Evolutionary conservation across 1,139 yeast genomes (phyloP).

Genomic region (Saccharomyces pastorianus): DNA sequence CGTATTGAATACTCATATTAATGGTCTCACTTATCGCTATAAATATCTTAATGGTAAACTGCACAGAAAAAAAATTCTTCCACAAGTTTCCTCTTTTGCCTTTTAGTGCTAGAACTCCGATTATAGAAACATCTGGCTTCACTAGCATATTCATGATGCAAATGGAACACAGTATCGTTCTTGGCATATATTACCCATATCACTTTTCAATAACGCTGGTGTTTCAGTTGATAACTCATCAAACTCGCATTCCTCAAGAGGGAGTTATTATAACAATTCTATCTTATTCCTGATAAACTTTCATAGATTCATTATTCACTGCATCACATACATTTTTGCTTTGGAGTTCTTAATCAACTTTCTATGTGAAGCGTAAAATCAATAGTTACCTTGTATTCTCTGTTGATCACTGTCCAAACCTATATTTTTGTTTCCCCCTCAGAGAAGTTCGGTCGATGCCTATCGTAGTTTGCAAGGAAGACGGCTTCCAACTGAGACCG

Average conservation of each 20-base stretch:
- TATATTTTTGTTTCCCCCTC: neutral
- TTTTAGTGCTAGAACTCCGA: neutral
- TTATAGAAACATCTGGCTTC: no score
- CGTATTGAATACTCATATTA: no score
- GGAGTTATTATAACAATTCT: neutral
- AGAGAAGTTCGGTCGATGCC: neutral
- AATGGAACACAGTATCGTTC: neutral
- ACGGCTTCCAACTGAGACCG: neutral
- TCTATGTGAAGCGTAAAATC: neutral
- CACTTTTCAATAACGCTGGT: neutral
- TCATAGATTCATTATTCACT: neutral
- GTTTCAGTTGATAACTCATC: neutral
- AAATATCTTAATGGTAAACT: neutral
- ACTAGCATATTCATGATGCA: neutral
- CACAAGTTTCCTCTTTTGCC: neutral
- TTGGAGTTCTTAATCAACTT: neutral
- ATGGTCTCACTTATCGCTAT: no score
- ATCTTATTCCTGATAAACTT: neutral
- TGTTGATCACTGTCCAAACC: neutral
- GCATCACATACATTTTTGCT: neutral
- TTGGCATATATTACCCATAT: neutral
- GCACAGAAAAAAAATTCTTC: neutral
- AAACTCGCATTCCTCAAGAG: neutral
- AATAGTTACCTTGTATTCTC: neutral
- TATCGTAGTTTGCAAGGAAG: neutral